Conservation (phyloP, 1,284 basidiomycete genomes). For the Phylloporus sp. region DNA sequence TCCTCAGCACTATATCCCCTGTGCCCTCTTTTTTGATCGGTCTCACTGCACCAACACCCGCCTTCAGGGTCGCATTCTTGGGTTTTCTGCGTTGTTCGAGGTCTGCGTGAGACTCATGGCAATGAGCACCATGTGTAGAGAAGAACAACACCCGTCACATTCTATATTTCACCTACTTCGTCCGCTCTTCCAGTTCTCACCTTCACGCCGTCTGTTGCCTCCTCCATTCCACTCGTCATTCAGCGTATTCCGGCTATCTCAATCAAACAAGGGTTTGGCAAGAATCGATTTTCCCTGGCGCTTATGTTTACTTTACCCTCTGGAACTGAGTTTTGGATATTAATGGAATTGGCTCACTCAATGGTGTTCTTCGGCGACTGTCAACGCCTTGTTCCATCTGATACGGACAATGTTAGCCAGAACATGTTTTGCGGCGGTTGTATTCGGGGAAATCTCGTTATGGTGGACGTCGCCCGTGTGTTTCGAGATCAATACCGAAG, state of each 20-base stretch:
- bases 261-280: constrained; percentile 77
- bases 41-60: constrained; percentile 71
- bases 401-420: constrained; percentile 72
- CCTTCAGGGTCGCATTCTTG: constrained; percentile 79
- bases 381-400: constrained; percentile 52
- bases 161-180: constrained; percentile 77
- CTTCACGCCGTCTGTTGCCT: constrained; percentile 43
- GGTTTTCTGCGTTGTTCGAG: constrained; percentile 73
- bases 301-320: constrained; percentile 66
- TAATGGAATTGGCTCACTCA: constrained; percentile 80
- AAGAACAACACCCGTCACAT: constrained; percentile 94
- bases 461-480: constrained; percentile 81
- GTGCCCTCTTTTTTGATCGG: constrained; percentile 67
- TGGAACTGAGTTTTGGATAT: constrained; percentile 78
- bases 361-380: constrained; percentile 50
- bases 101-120: constrained; percentile 79
- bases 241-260: constrained; percentile 69
- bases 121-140: constrained; percentile 86
- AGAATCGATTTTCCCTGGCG: constrained; percentile 67
- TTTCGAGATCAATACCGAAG: constrained; percentile 61
- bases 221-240: constrained; percentile 68
- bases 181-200: constrained; percentile 68
- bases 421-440: constrained; percentile 56
- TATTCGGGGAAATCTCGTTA: constrained; percentile 63
- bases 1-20: constrained; percentile 74